phyloP scores from a whole-genome alignment of 768 basidiomycete species.

The Termitomyces sp. region DNA sequence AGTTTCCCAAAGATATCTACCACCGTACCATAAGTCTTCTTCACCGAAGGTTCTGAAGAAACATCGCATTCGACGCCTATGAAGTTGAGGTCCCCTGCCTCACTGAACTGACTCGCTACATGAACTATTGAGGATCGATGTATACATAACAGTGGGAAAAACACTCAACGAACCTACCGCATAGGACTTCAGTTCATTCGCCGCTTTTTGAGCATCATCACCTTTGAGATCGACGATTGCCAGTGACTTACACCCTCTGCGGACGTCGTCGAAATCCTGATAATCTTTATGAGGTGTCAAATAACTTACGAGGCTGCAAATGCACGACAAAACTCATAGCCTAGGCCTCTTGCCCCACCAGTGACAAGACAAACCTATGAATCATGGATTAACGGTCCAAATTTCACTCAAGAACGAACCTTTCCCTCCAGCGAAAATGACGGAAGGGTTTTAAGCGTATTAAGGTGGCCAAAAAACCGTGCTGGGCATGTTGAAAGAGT shows the following conservation, averaged over 20 bases:
- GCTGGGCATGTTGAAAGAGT: neutral
- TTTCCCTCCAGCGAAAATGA: constrained; percentile 78
- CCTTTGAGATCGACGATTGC: constrained; percentile 81
- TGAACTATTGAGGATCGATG: constrained; percentile 10
- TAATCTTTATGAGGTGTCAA: neutral
- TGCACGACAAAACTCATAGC: constrained; percentile 85
- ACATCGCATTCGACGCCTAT: constrained; percentile 87
- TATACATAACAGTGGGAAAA: neutral
- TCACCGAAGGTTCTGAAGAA: constrained; percentile 73
- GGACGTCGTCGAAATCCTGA: neutral
- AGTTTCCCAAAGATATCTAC: constrained; percentile 64
- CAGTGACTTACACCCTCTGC: constrained; percentile 73
- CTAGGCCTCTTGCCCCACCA: constrained; percentile 88
- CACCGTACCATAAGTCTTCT: constrained; percentile 62
- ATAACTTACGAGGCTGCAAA: constrained; percentile 75
- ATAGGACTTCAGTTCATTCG: constrained; percentile 50
- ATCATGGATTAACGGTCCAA: constrained; percentile 3
- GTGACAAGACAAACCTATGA: constrained; percentile 84
- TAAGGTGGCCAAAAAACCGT: constrained; percentile 2
- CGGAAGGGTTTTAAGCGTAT: constrained; percentile 50
- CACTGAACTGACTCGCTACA: constrained; percentile 50
- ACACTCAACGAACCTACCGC: constrained; percentile 17
- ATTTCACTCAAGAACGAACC: constrained; percentile 30
- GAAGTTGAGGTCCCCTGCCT: constrained; percentile 54
- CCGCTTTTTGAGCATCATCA: constrained; percentile 61